Evolutionary conservation across 139 green algal genomes (phyloP), one percentile per base, ranked within the genome.

Genomic region (Haematococcus lacustris): DNA sequence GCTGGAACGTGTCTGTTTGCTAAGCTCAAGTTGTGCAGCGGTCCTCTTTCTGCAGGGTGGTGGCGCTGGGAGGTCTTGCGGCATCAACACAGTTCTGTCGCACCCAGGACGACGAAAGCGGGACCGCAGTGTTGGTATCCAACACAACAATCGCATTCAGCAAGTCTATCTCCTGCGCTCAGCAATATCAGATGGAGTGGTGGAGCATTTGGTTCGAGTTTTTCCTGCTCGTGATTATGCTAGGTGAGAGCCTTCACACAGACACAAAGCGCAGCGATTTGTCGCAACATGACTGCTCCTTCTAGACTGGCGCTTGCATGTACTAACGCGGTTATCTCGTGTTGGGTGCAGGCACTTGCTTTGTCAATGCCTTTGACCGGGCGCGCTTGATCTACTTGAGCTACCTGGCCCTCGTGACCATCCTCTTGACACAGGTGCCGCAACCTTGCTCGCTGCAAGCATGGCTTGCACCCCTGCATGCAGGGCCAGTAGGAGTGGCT

Each of bases 151-250:
- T 57, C 21, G 13, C 47, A 13, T 39, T 38, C 39, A 71, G 66
- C 39, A 28, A 6, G 28, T 47, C 66, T 17, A n/a, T 61, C 23
- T 66, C 32, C 35, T 77, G 72, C 62, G 53, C 51, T 9, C 40
- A 66, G 25, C 39, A 51, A 28, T 77, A 77, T 43, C 72, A 77
- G 43, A 41, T 77, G 62, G 72, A 77, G 34, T 77, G 72, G 73
- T 78, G 73, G 73, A 57, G 33, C 34, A 73, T 78, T 28, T 73
- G 65, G 73, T 78, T 78, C 63, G 43, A 78, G 51, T 73, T 78
- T 38, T 70, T 78, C 51, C 73, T 78, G 32, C 73, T 78, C 26
- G 3, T 73, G 3, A 63, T 78, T 30, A 78, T 78, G 71, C 71
- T 77, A 26, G 53, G 53, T 30, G n/a, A n/a, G n/a, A n/a, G n/a